Conservation (phyloP, 768 basidiomycete genomes). For the Clitopilus passeckerianus region DNA sequence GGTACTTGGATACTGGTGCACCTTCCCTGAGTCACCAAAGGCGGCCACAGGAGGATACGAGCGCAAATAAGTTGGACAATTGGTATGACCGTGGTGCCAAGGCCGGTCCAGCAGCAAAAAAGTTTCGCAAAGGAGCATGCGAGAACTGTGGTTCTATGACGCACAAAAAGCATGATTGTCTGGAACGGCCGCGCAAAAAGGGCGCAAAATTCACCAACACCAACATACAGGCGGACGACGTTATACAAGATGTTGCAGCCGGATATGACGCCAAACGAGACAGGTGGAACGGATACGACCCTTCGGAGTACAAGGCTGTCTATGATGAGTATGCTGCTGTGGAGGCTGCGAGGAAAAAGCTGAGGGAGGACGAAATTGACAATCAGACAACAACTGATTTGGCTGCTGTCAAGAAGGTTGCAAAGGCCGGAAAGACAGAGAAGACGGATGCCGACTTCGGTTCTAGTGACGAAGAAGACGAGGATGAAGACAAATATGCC, state of each 20-base stretch:
- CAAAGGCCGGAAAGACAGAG: constrained; percentile 79
- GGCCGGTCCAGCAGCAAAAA: constrained; percentile 89
- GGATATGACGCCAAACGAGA: constrained; percentile 96
- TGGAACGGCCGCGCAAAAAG: constrained; percentile 94
- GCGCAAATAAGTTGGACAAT: constrained; percentile 67
- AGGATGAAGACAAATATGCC: constrained; percentile 97
- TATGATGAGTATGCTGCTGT: constrained; percentile 94
- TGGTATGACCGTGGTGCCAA: constrained; percentile 90
- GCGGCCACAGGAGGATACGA: constrained; percentile 57
- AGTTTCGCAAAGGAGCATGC: constrained; percentile 96
- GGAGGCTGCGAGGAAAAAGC: constrained; percentile 84
- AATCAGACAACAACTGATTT: constrained; percentile 92
- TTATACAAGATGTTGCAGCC: constrained; percentile 70
- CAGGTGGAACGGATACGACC: constrained; percentile 97
- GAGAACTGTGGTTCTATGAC: constrained; percentile 99
- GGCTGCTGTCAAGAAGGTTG: constrained; percentile 90
- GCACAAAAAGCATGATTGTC: constrained; percentile 86
- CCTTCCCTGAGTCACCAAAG: constrained; percentile 96
- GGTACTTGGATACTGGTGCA: constrained; percentile 94
- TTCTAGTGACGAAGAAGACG: constrained; percentile 92
- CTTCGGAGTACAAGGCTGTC: constrained; percentile 77
- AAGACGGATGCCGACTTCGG: constrained; percentile 92
- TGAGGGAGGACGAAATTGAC: constrained; percentile 96
- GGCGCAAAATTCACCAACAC: constrained; percentile 91
- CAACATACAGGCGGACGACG: constrained; percentile 88